Evolutionary conservation across 148 eudicot genomes (phyloP).

Genomic region (Camellia sinensis): DNA sequence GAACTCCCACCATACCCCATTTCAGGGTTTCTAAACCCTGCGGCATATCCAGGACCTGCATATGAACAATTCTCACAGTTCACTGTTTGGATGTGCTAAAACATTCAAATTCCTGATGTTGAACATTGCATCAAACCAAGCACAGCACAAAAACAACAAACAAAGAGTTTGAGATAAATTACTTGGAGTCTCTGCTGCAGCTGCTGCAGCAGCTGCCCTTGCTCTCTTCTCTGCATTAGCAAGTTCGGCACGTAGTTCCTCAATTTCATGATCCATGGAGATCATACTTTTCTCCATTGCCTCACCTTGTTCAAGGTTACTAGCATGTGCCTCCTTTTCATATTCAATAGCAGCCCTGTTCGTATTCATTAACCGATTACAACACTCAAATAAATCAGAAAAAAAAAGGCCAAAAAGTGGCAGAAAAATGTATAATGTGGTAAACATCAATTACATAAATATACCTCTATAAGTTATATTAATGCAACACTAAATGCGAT

Average conservation of each 20-base stretch:
- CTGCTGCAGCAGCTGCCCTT: constrained; percentile 55
- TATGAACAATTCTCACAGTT: constrained; percentile 9
- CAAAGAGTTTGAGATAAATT: constrained; percentile 8
- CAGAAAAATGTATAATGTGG: neutral
- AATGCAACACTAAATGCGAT: neutral
- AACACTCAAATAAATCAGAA: neutral
- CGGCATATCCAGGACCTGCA: constrained; percentile 47
- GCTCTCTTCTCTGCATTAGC: constrained; percentile 72
- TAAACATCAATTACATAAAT: neutral
- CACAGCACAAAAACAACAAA: constrained; percentile 2
- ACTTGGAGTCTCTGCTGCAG: constrained; percentile 55
- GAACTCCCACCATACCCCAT: constrained; percentile 37
- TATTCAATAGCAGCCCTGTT: constrained; percentile 70
- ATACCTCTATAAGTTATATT: neutral
- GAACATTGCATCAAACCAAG: neutral
- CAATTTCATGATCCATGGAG: constrained; percentile 51
- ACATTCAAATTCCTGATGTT: neutral
- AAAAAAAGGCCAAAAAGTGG: neutral
- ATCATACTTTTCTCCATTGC: constrained; percentile 58
- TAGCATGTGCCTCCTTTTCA: constrained; percentile 56
- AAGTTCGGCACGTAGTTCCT: constrained; percentile 58
- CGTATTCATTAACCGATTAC: neutral
- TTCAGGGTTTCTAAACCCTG: constrained; percentile 35
- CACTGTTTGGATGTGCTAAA: neutral
- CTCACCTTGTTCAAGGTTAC: constrained; percentile 44